Conservation (phyloP, 2,329 filamentous ascomycete genomes). For the Thielaviopsis ethacetica region DNA sequence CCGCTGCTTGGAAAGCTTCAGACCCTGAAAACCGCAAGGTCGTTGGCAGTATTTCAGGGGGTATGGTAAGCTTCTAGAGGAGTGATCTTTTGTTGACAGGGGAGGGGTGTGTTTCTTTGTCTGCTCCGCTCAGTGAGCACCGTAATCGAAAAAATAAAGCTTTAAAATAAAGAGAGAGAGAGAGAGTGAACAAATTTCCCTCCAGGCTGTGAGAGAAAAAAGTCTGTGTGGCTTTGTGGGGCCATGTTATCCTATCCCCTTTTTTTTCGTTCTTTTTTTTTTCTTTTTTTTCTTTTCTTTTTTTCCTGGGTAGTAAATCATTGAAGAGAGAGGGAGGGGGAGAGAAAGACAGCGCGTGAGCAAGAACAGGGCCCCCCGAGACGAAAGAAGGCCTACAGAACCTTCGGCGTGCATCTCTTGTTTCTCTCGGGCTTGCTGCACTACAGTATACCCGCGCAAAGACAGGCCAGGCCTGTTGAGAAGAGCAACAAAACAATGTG, state of each 20-base stretch:
- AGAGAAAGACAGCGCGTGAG: not conserved
- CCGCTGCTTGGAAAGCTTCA: not conserved
- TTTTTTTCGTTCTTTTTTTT: not conserved
- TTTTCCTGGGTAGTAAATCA: not conserved
- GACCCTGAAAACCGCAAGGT: not conserved
- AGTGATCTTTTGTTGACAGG: not conserved
- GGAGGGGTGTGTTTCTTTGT: not conserved
- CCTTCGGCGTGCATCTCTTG: not conserved
- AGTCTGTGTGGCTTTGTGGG: not conserved
- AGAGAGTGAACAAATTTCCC: not conserved
- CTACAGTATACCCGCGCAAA: not conserved
- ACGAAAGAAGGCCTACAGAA: not conserved
- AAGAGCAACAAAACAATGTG: not conserved
- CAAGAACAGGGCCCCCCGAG: not conserved
- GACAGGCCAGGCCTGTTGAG: not conserved
- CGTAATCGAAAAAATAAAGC: not conserved
- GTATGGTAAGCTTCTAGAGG: not conserved
- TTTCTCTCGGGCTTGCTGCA: not conserved
- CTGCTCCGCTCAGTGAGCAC: not conserved
- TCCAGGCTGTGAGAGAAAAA: not conserved
- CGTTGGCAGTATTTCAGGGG: conserved; percentile 3
- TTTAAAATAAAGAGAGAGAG: not conserved
- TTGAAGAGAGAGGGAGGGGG: not conserved
- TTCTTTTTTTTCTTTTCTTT: not conserved
- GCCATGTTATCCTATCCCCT: not conserved